Conservation (phyloP, 179 eudicot genomes). For the Gypsophila paniculata region DNA sequence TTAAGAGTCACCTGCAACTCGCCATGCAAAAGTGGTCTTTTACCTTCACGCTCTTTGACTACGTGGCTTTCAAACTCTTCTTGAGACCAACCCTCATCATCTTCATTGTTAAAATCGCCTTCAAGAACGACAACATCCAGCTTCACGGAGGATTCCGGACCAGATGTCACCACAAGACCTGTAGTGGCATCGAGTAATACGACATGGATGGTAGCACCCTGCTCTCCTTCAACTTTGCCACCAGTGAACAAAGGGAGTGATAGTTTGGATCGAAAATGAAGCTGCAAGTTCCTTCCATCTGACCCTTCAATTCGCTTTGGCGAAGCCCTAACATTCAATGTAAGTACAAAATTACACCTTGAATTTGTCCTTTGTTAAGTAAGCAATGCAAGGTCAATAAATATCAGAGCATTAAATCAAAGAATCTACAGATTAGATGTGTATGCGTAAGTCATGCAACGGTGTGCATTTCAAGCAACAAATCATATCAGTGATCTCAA, state of each 20-base stretch:
- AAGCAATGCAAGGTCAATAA: background rate
- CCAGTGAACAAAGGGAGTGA: slow-evolving; percentile 92
- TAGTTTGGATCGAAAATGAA: slow-evolving; percentile 69
- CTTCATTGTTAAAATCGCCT: slow-evolving; percentile 94
- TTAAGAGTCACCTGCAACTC: slow-evolving; percentile 81
- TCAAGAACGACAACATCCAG: slow-evolving; percentile 91
- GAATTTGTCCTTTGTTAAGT: background rate
- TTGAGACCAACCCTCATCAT: slow-evolving; percentile 81
- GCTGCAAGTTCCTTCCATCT: slow-evolving; percentile 84
- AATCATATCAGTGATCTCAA: background rate
- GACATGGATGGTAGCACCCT: slow-evolving; percentile 85
- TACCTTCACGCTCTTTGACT: slow-evolving; percentile 96
- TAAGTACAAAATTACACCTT: slow-evolving; percentile 3
- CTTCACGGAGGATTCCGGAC: slow-evolving; percentile 74
- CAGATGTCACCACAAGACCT: slow-evolving; percentile 66
- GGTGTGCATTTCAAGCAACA: background rate
- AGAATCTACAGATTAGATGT: background rate
- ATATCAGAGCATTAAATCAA: background rate
- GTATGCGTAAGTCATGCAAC: background rate
- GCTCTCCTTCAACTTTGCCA: slow-evolving; percentile 97
- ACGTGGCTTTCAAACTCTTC: slow-evolving; percentile 88
- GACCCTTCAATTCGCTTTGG: slow-evolving; percentile 85
- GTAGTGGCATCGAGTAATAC: slow-evolving; percentile 68
- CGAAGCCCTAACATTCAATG: slow-evolving; percentile 52
- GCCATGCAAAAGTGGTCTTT: slow-evolving; percentile 82